Evolutionary conservation across 805 yeast genomes (phyloP).

Genomic region (Torulaspora delbrueckii): DNA sequence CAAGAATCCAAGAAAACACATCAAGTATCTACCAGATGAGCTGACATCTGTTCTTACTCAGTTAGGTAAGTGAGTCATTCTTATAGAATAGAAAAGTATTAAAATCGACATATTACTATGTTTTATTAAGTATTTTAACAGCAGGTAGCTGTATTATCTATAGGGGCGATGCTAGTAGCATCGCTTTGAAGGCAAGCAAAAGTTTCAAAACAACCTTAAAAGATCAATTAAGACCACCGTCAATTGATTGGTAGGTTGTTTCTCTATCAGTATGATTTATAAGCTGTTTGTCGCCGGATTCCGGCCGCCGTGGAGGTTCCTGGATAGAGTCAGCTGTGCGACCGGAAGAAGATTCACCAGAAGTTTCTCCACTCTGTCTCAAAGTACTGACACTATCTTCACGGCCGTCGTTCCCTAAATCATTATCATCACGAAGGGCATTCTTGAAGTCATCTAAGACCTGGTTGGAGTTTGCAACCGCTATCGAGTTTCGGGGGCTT

Average conservation of each 20-base stretch:
- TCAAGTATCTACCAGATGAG: constrained; percentile 35
- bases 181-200: not conserved
- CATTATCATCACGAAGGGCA: constrained; percentile 10
- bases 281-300: constrained; percentile 11
- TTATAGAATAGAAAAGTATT: not conserved
- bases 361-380: constrained; percentile 3
- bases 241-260: constrained; percentile 6
- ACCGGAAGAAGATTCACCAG: constrained; percentile 1
- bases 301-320: constrained; percentile 3
- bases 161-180: not conserved
- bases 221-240: constrained; percentile 2
- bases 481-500: constrained; percentile 17
- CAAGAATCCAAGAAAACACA: constrained; percentile 36
- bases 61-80: constrained; percentile 18
- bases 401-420: constrained; percentile 1
- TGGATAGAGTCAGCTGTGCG: constrained; percentile 2
- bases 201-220: not conserved
- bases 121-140: too few species aligned
- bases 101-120: too few species aligned
- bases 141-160: too few species aligned
- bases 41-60: constrained; percentile 28
- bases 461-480: constrained; percentile 19
- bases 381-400: constrained; percentile 9
- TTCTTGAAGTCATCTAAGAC: constrained; percentile 26
- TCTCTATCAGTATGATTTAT: constrained; percentile 9